Conservation (phyloP, 2,329 filamentous ascomycete species). For the Colletotrichum sp. region DNA sequence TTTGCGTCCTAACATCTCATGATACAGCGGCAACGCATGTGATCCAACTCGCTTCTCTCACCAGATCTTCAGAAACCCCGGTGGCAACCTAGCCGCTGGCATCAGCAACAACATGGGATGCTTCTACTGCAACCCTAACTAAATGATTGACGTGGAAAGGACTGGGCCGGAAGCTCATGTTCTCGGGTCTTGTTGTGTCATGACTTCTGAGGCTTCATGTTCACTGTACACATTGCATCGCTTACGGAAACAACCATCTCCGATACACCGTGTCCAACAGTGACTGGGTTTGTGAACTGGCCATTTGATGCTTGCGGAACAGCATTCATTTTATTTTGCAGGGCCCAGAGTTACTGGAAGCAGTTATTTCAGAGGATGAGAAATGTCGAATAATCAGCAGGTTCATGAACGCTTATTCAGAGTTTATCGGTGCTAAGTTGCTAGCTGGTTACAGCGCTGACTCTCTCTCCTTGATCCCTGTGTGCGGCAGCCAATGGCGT, state of each 20-base stretch:
- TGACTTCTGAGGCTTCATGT: background rate
- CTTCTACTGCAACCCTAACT: background rate
- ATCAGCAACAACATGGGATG: background rate
- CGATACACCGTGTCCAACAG: background rate
- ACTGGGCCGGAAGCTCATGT: background rate
- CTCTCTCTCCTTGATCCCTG: background rate
- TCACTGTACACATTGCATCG: background rate
- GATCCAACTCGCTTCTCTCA: background rate
- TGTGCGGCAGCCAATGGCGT: background rate
- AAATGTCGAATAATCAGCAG: background rate
- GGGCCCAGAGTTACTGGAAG: background rate
- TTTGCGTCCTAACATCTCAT: accelerated
- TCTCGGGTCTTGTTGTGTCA: background rate
- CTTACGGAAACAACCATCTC: background rate
- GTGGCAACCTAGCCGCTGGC: background rate
- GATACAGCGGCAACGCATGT: background rate
- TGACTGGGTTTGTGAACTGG: background rate
- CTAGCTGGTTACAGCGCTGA: background rate
- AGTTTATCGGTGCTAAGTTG: background rate
- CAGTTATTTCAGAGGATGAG: background rate
- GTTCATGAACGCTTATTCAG: background rate
- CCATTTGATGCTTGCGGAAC: background rate
- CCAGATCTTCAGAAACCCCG: background rate
- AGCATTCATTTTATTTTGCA: background rate
- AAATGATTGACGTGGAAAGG: background rate